Evolutionary conservation across 1,284 basidiomycete genomes (phyloP), one percentile per base, ranked within the genome.

Genomic region (Violaceomyces palustris): DNA sequence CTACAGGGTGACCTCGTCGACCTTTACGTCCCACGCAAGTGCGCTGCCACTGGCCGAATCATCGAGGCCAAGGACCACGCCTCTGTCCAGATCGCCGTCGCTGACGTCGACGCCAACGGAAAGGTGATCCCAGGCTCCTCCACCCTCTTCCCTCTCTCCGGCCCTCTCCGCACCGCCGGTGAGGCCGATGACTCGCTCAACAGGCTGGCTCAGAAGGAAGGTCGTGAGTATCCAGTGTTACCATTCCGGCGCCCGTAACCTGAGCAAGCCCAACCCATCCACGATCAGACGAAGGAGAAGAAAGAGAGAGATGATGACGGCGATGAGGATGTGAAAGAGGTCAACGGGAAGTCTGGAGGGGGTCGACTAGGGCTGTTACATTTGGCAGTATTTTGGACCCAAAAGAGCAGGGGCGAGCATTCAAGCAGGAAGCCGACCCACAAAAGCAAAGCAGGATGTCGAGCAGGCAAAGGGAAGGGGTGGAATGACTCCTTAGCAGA

Each of bases 21-120:
- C 82, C 90, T 98, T 78, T 98, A 98, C 82, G 91, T 98, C 76
- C 93, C 93, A 76, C 89, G 93, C 82, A 97, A 98, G 79, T 98
- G 94, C 58, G 71, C 71, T 22, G 72, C 70, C 55, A 65, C 74
- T 86, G 89, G 90, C 82, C 87, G 90, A 67, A 81, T 96, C 74
- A 96, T 96, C 77, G 93, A 88, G 69, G 88, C 93, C 73, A 97
- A 98, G 81, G 93, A 99, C 79, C 90, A 97, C 77, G 91, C 93
- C 35, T 96, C 92, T 35, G 89, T 98, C 72, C 93, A 99, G 77
- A 86, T 99, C 76, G 86, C 83, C 77, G 81, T 99, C 67, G 87
- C 82, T 60, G 93, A 97, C 74, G 93, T 99, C 72, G 92, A 97
- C 75, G 83, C 86, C 65, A 84, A 87, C 61, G 93, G 94, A 74